These are phyloP conservation scores for Phlegmacium glaucopus DNA, from an alignment of 768 basidiomycete genomes.

Conservation along the genomic window DNA sequence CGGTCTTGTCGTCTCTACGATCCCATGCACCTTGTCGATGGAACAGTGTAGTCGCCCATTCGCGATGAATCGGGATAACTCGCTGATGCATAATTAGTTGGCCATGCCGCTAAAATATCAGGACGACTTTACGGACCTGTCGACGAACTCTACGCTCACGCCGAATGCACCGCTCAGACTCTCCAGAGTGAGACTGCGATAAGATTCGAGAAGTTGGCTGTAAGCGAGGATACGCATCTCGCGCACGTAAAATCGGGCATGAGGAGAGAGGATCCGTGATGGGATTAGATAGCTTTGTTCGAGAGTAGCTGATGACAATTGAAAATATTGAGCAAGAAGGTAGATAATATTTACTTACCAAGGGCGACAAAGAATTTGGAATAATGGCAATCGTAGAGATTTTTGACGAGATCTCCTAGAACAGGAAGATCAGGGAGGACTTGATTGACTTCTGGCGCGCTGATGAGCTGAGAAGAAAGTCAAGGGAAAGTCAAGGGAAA, in stretches of 20 bases:
- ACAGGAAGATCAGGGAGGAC: conserved; percentile 80
- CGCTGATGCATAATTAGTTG: conserved; percentile 40
- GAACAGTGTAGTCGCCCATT: conserved; percentile 79
- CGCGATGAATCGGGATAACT: conserved; percentile 90
- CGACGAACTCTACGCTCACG: conserved; percentile 83
- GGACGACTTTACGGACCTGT: conserved; percentile 57
- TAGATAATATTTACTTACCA: conserved; percentile 40
- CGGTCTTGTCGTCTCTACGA: conserved; percentile 86
- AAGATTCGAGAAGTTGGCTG: conserved; percentile 86
- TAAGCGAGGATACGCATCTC: conserved; percentile 97
- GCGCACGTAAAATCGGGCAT: conserved; percentile 86
- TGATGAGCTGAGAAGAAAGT: conserved; percentile 56
- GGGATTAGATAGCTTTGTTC: conserved; percentile 88
- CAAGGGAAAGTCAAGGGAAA: not conserved
- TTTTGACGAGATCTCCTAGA: conserved; percentile 80
- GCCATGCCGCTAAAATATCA: conserved; percentile 23
- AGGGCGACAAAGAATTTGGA: conserved; percentile 91
- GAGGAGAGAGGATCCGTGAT: conserved; percentile 80
- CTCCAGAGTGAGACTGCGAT: conserved; percentile 84
- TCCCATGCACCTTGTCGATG: conserved; percentile 93
- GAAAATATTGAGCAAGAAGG: not conserved
- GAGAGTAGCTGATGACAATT: conserved; percentile 70
- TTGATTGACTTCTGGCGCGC: conserved; percentile 83
- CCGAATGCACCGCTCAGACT: conserved; percentile 87
- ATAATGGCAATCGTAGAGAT: conserved; percentile 91